These are phyloP conservation scores for Podospora pseudoanserina DNA, from an alignment of 495 filamentous ascomycete genomes.

Conservation along the genomic window DNA sequence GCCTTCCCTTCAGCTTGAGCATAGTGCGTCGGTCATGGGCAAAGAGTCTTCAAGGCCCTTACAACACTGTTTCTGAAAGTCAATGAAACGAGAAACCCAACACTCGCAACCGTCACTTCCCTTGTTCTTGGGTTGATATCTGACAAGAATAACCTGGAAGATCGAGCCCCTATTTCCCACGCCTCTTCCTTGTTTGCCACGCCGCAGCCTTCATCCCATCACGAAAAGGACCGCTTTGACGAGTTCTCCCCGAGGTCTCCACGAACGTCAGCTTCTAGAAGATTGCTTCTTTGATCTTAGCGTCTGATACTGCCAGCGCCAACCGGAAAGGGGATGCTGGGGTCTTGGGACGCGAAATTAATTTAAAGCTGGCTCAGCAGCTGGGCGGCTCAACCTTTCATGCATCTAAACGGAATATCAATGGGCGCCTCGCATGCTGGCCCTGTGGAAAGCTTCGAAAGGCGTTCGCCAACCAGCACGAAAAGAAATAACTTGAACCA, in stretches of 20 bases:
- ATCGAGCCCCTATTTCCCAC: not conserved
- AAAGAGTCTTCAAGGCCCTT: not conserved
- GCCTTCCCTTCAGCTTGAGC: not conserved
- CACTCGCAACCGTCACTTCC: not conserved
- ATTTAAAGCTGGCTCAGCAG: not conserved
- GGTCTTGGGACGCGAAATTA: constrained; percentile 10
- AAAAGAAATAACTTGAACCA: not conserved
- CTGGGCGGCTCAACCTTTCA: not conserved
- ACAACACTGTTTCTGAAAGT: not conserved
- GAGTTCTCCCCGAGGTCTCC: not conserved
- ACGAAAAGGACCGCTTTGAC: not conserved
- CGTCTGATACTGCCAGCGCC: not conserved
- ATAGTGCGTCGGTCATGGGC: not conserved
- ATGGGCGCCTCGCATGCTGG: not conserved
- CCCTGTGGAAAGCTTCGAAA: not conserved
- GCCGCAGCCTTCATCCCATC: constrained; percentile 1
- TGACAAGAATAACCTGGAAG: not conserved
- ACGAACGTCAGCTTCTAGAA: constrained; percentile 22
- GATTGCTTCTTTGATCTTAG: constrained; percentile 21
- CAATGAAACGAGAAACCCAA: not conserved
- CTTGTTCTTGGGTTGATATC: not conserved
- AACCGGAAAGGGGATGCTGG: not conserved
- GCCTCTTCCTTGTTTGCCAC: not conserved
- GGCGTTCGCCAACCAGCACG: not conserved
- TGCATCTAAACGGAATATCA: constrained; percentile 1